These are phyloP conservation scores for Gardenia jasminoides DNA, from an alignment of 257 asterid genomes.

Conservation along the genomic window DNA sequence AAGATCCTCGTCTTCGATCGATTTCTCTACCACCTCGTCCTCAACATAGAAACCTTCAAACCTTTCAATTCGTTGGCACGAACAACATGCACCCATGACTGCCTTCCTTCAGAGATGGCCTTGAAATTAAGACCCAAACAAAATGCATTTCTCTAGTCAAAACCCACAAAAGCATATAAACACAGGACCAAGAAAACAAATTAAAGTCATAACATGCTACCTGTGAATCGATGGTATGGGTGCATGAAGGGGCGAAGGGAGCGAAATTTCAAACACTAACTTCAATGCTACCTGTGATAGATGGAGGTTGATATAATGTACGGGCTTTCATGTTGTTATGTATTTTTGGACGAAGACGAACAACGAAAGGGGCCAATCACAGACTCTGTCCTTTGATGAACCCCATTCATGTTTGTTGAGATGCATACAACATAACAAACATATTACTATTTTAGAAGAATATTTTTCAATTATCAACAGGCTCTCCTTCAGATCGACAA, in stretches of 20 bases:
- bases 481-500: slow-evolving; percentile 13
- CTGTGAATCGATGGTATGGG: slow-evolving; percentile 2
- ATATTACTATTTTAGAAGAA: not conserved
- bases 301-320: not conserved
- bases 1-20: slow-evolving; percentile 37
- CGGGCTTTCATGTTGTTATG: not conserved
- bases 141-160: not conserved
- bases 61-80: slow-evolving; percentile 55
- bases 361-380: not conserved
- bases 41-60: slow-evolving; percentile 33
- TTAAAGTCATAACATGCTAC: not conserved
- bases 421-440: not conserved
- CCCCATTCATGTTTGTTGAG: not conserved
- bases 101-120: slow-evolving; percentile 19
- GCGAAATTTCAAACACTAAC: not conserved
- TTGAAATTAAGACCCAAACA: not conserved
- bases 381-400: not conserved
- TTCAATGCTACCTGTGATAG: not conserved
- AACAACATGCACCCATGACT: slow-evolving; percentile 85
- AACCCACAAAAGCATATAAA: not conserved
- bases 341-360: not conserved
- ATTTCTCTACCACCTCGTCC: slow-evolving; percentile 29
- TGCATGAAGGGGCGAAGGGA: slow-evolving; percentile 11
- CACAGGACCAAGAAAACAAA: not conserved
- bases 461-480: slow-evolving; percentile 1